Conservation (phyloP, 1,284 basidiomycete species). For the Irpex lacteus region DNA sequence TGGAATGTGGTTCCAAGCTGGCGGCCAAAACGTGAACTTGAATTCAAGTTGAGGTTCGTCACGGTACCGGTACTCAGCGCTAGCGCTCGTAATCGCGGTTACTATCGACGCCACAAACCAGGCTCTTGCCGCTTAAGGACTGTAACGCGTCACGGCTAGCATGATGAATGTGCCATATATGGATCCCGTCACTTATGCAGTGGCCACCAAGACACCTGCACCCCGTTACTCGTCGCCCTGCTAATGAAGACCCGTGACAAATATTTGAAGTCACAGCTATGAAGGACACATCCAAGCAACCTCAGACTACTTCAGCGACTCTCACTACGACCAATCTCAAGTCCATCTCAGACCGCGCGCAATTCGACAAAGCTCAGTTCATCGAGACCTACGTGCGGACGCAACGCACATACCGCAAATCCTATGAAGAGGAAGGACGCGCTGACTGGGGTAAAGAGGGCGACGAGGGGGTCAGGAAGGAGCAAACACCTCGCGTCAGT, state of each 20-base stretch:
- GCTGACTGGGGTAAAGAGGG: conserved; percentile 28
- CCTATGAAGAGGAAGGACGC: conserved; percentile 43
- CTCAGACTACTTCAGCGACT: background rate
- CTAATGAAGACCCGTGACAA: background rate
- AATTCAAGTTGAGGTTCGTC: too few species aligned
- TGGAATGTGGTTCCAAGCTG: too few species aligned
- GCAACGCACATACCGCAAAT: conserved; percentile 43
- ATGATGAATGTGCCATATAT: background rate
- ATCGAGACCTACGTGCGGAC: conserved; percentile 48
- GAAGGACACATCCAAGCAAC: background rate
- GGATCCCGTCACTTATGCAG: background rate
- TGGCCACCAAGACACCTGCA: background rate
- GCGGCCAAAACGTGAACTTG: too few species aligned
- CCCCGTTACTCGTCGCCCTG: background rate
- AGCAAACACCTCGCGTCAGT: background rate
- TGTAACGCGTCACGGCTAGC: too few species aligned
- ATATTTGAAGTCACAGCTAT: background rate
- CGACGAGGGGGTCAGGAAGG: background rate
- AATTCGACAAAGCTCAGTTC: conserved; percentile 39
- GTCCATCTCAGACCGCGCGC: conserved; percentile 12
- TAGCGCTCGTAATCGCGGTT: too few species aligned
- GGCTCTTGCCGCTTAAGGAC: too few species aligned
- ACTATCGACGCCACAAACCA: too few species aligned
- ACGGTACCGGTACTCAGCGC: too few species aligned
- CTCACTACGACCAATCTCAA: background rate